Evolutionary conservation across 257 asterid genomes (phyloP).

Genomic region (Solanum chiquidenum): DNA sequence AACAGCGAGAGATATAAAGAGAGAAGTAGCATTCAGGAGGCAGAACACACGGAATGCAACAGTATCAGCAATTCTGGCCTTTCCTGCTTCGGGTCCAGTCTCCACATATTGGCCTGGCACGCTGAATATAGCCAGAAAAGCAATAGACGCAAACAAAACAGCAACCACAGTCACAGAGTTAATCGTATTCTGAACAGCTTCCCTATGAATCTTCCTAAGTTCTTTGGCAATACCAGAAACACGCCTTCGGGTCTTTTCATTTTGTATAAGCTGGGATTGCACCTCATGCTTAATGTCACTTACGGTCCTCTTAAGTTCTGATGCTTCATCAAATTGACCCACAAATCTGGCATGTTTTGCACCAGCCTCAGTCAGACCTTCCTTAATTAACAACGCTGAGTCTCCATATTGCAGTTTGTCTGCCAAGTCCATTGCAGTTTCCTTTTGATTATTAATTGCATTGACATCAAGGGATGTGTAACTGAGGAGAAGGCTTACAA

Average conservation of each 20-base stretch:
- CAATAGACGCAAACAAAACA: constrained; percentile 85
- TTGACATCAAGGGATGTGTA: constrained; percentile 58
- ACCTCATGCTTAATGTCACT: constrained; percentile 97
- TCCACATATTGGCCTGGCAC: constrained; percentile 62
- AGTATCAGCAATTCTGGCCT: constrained; percentile 32
- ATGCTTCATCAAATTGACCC: constrained; percentile 57
- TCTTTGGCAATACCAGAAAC: constrained; percentile 96
- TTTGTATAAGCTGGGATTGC: constrained; percentile 81
- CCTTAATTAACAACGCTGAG: constrained; percentile 54
- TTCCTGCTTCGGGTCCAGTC: constrained; percentile 50
- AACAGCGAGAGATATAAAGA: constrained; percentile 83
- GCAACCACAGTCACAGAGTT: constrained; percentile 91
- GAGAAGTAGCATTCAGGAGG: constrained; percentile 73
- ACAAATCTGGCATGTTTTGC: constrained; percentile 69
- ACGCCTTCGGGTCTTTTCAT: constrained; percentile 77
- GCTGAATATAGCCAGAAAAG: constrained; percentile 84
- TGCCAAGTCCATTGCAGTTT: constrained; percentile 95
- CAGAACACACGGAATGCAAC: constrained; percentile 71
- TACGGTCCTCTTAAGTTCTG: constrained; percentile 85
- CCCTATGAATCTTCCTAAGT: constrained; percentile 86
- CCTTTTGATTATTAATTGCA: constrained; percentile 58
- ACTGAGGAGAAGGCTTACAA: constrained; percentile 51
- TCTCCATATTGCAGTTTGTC: constrained; percentile 83
- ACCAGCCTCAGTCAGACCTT: constrained; percentile 70
- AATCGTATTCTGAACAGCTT: constrained; percentile 86